These are phyloP conservation scores for Solanum hybrid DNA, from an alignment of 305 asterid genomes.

Conservation along the genomic window DNA sequence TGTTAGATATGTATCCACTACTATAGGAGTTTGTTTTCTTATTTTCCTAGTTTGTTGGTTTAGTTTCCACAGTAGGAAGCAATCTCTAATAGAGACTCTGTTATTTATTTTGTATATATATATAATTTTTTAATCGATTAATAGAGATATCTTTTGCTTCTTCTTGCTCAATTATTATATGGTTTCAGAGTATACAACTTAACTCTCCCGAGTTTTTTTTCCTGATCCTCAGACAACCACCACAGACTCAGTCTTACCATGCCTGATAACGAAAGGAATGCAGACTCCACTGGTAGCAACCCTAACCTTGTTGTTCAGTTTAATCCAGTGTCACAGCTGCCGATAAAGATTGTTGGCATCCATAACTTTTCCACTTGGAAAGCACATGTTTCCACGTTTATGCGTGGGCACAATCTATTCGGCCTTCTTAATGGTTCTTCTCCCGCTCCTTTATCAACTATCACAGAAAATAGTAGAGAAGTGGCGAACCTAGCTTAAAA, in stretches of 20 bases:
- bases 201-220: neutral
- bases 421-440: neutral
- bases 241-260: neutral
- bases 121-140: too few species aligned
- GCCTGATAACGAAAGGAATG: neutral
- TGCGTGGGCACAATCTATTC: neutral
- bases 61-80: too few species aligned
- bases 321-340: too few species aligned
- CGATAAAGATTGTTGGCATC: neutral
- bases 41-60: too few species aligned
- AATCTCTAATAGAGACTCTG: too few species aligned
- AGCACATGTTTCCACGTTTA: neutral
- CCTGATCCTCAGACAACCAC: neutral
- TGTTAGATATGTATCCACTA: too few species aligned
- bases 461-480: neutral
- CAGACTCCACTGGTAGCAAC: neutral
- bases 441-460: neutral
- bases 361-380: too few species aligned
- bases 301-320: neutral
- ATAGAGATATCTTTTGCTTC: neutral
- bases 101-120: too few species aligned
- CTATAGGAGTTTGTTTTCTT: too few species aligned
- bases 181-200: neutral
- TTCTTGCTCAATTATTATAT: too few species aligned
- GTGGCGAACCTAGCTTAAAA: neutral